phyloP scores from a whole-genome alignment of 2,329 filamentous ascomycete genomes.

The Alternaria dauci region DNA sequence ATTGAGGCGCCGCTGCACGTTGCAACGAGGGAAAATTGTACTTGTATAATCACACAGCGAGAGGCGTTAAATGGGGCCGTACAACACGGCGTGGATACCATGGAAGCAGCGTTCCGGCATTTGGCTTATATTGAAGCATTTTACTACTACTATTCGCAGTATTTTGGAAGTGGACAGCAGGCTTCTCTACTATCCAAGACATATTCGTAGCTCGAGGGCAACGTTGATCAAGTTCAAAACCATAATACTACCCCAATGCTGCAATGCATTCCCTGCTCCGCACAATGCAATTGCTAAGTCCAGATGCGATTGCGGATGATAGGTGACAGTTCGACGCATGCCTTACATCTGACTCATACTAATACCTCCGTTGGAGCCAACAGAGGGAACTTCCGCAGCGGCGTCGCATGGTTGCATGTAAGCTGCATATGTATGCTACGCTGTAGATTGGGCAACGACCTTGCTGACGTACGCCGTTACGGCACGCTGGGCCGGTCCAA shows the following conservation, averaged over 20 bases:
- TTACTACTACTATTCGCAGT: not conserved
- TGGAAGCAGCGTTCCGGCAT: slow-evolving; percentile 14
- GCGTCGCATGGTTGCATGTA: slow-evolving; percentile 7
- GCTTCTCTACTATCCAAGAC: slow-evolving; percentile 4
- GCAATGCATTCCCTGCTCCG: not conserved
- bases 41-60: slow-evolving; percentile 20
- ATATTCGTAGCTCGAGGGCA: not conserved
- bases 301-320: too few species aligned
- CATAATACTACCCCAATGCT: not conserved
- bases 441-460: slow-evolving; percentile 12
- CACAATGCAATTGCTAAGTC: not conserved
- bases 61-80: slow-evolving; percentile 13
- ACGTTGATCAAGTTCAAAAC: not conserved
- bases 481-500: not conserved
- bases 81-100: slow-evolving; percentile 26
- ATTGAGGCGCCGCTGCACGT: slow-evolving; percentile 17
- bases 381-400: slow-evolving; percentile 3
- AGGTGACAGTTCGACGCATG: not conserved
- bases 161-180: slow-evolving; percentile 7
- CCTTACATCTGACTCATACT: slow-evolving; percentile 8
- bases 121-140: not conserved
- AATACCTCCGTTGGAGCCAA: slow-evolving; percentile 6
- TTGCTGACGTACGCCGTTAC: slow-evolving; percentile 18
- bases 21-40: slow-evolving; percentile 2
- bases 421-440: slow-evolving; percentile 12